phyloP scores from a whole-genome alignment of 1,139 yeast genomes.

The Scheffersomyces stambukii region DNA sequence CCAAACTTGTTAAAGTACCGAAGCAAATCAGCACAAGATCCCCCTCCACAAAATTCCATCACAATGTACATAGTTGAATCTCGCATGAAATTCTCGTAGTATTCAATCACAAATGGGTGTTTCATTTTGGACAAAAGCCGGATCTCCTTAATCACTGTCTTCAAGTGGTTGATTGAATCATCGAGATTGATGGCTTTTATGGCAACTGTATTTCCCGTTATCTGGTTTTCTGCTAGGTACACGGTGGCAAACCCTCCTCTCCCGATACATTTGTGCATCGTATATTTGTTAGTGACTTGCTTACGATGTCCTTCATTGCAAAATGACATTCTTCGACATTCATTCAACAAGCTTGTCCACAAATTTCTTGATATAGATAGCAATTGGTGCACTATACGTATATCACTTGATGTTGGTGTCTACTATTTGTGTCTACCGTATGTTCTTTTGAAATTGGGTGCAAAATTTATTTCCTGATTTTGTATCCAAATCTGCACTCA shows the following conservation, averaged over 20 bases:
- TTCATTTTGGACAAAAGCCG: slow-evolving; percentile 62
- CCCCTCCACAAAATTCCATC: slow-evolving; percentile 93
- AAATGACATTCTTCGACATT: no score
- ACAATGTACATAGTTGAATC: slow-evolving; percentile 78
- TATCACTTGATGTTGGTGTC: no score
- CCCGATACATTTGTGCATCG: slow-evolving; percentile 61
- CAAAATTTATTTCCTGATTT: no score
- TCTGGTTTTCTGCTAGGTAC: slow-evolving; percentile 50
- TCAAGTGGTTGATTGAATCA: slow-evolving; percentile 66
- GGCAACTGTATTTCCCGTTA: slow-evolving; percentile 37
- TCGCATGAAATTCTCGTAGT: slow-evolving; percentile 57
- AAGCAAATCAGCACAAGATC: slow-evolving; percentile 76
- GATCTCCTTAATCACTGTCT: slow-evolving; percentile 65
- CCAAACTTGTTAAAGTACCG: slow-evolving; percentile 47
- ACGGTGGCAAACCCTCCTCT: slow-evolving; percentile 88
- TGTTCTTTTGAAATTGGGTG: no score
- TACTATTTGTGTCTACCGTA: no score
- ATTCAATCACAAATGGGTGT: slow-evolving; percentile 62
- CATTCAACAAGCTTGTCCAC: no score
- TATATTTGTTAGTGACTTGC: no score
- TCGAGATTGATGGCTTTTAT: slow-evolving; percentile 77
- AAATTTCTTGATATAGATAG: no score
- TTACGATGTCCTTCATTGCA: no score
- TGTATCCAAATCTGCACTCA: no score
- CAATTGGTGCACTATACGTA: no score